phyloP scores from a whole-genome alignment of 2,329 filamentous ascomycete species.

The Zymoseptoria tritici region DNA sequence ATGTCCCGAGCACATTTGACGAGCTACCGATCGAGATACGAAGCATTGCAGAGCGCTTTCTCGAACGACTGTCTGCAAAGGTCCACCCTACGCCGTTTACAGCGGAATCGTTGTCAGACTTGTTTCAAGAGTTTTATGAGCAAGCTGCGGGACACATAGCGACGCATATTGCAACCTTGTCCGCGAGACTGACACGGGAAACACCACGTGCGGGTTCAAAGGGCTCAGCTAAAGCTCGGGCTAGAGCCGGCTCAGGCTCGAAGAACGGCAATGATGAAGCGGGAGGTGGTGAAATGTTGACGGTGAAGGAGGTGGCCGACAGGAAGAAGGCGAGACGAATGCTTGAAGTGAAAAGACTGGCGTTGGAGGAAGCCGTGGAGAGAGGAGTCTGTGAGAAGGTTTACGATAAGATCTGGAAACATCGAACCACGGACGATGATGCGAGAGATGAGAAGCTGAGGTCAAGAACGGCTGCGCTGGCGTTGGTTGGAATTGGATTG shows the following conservation, averaged over 20 bases:
- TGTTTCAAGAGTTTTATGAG: conserved; percentile 92
- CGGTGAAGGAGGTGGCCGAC: conserved; percentile 72
- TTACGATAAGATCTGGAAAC: conserved; percentile 83
- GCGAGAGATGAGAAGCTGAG: conserved; percentile 89
- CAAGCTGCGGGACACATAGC: conserved; percentile 73
- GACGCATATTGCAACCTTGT: conserved; percentile 76
- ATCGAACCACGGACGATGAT: conserved; percentile 86
- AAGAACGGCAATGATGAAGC: conserved; percentile 34
- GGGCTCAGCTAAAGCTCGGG: conserved; percentile 43
- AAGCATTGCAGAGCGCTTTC: conserved; percentile 84
- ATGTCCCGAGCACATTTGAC: conserved; percentile 62
- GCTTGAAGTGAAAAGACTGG: conserved; percentile 66
- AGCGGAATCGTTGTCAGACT: conserved; percentile 71
- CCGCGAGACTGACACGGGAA: conserved; percentile 65
- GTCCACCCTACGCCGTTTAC: conserved; percentile 76
- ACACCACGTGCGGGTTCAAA: conserved; percentile 52
- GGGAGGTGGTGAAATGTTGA: conserved; percentile 63
- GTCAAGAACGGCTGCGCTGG: conserved; percentile 84
- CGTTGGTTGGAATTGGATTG: conserved; percentile 83
- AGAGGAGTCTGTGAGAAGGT: conserved; percentile 48
- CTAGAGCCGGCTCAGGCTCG: conserved; percentile 32
- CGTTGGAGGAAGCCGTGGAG: conserved; percentile 87
- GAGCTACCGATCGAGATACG: conserved; percentile 91
- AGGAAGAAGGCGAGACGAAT: conserved; percentile 69
- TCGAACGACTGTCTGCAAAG: conserved; percentile 81